Base-by-base conservation (phyloP, 768 basidiomycete species). In the Cyclocybe aegerita region DNA sequence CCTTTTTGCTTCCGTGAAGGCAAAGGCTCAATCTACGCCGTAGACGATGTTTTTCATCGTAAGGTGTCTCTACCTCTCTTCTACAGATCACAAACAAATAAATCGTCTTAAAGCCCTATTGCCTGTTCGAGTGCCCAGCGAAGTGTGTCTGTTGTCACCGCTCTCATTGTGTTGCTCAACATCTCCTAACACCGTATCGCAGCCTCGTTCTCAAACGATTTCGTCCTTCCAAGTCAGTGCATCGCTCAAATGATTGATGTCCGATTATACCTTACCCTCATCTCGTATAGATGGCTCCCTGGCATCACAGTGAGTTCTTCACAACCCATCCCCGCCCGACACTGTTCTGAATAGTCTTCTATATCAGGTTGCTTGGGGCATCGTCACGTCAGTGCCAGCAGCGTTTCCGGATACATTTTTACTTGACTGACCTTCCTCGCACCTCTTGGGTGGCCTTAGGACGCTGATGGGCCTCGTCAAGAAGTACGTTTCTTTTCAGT, bases 41-140 rank as follows among this genome's bases (percentile, higher is more conserved):
- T 46, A 87, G 85, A 86, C 84, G 0, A 82, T 83, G 79, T 88
- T 78, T 58, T 87, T 86, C 61, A 77, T 88, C 37, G 85, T 86
- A 58, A 48, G 82, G 65, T 1, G 9, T 12, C 23, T 33, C 16
- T 45, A 34, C 15, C 5, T 17, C 17, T 17, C 29, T 12, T 12
- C 11, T 48, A 14, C 8, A 12, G 12, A n/a, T 23, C 23, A 23
- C 23, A 5, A 23, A 23, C n/a, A 11, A 35, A 16, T 39, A 23
- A 33, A 44, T 48, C 23, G 23, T 34, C 14, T 35, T 2, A 23
- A 54, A 80, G 81, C 79, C 79, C 7, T 82, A 80, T 55, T 83
- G 81, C 58, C 69, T 80, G 43, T 85, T 83, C 50, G 86, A 88
- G 68, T 83, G 80, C 52, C 86, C 86, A 0, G 78, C 83, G 23